Evolutionary conservation across 2,329 filamentous ascomycete species (phyloP).

Genomic region (Meredithiella fracta): DNA sequence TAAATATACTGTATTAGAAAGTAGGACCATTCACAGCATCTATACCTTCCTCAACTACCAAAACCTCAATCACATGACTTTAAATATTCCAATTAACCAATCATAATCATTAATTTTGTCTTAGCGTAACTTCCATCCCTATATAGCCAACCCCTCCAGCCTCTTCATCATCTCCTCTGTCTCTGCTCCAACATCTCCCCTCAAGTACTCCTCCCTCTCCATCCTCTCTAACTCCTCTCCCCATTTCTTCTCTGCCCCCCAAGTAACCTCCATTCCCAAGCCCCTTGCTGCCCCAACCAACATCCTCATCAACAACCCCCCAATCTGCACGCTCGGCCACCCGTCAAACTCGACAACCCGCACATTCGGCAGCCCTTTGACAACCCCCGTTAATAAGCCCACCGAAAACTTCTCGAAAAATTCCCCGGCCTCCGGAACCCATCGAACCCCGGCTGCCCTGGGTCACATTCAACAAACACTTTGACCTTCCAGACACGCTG

Average conservation of each 20-base stretch:
- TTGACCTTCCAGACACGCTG: slow-evolving; percentile 40
- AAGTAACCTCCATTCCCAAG: slow-evolving; percentile 38
- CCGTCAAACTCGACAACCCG: slow-evolving; percentile 52
- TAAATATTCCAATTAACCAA: not conserved
- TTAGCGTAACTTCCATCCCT: not conserved
- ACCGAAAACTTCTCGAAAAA: slow-evolving; percentile 55
- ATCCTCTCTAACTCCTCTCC: slow-evolving; percentile 23
- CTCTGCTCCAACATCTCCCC: not conserved
- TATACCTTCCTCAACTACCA: not conserved
- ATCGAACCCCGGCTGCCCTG: slow-evolving; percentile 48
- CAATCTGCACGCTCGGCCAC: slow-evolving; percentile 47
- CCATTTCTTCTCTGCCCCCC: slow-evolving; percentile 55
- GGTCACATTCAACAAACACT: slow-evolving; percentile 58
- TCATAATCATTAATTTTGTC: not conserved
- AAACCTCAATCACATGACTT: not conserved
- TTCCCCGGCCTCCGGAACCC: slow-evolving; percentile 49
- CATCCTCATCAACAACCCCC: slow-evolving; percentile 45
- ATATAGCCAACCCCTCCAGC: not conserved
- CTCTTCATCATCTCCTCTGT: not conserved
- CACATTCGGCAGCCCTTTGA: slow-evolving; percentile 40
- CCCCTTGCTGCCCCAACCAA: slow-evolving; percentile 36
- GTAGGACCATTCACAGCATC: no score
- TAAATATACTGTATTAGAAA: not conserved
- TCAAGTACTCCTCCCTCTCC: not conserved
- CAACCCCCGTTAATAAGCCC: slow-evolving; percentile 37